Evolutionary conservation across 345 rosid genomes (phyloP), one percentile per base, ranked within the genome.

Genomic region (Eucalyptus polyanthemos): DNA sequence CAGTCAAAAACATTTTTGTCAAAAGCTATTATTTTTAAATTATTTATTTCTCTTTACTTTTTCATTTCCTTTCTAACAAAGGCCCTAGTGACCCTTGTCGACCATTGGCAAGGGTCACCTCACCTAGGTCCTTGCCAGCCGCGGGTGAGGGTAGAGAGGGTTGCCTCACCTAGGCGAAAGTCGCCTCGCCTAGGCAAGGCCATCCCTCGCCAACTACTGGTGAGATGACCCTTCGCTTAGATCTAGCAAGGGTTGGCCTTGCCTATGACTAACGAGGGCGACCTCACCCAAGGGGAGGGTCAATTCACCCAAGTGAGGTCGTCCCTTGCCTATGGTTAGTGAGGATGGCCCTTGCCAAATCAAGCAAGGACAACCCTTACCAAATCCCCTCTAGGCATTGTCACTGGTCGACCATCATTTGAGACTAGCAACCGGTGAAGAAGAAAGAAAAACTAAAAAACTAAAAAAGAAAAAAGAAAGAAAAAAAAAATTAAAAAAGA

Each of bases 341-440:
- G 0, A 11, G 4, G 49, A 0, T 53, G 58, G 58, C 25, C 58
- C 58, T 53, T 53, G 58, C 11, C 22, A 51, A 51, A 51, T 51
- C 22, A 0, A 0, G 56, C 22, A 0, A 51, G 56, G 56, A 4
- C 25, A 4, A 53, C 58, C 0, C 58, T 53, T 0, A 53, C 58
- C 25, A 53, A 21, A 53, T 0, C 25, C 25, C 0, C 25, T 21
- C 58, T 53, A 53, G 58, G 58, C 11, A 53, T 53, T 21, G 25
- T 53, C 58, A 53, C 0, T 17, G 4, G 11, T 53, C 2, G 0
- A 8, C 25, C 25, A 53, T 53, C 1, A 0, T 0, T 53, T 21
- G 25, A 53, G 25, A 53, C 11, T 53, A 0, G 58, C 11, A 8
- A 53, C 58, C 2, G 0, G 0, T 1, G 11, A 53, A 21, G 58